These are phyloP conservation scores for Fusarium irregulare DNA, from an alignment of 2,329 filamentous ascomycete species.

Conservation along the genomic window DNA sequence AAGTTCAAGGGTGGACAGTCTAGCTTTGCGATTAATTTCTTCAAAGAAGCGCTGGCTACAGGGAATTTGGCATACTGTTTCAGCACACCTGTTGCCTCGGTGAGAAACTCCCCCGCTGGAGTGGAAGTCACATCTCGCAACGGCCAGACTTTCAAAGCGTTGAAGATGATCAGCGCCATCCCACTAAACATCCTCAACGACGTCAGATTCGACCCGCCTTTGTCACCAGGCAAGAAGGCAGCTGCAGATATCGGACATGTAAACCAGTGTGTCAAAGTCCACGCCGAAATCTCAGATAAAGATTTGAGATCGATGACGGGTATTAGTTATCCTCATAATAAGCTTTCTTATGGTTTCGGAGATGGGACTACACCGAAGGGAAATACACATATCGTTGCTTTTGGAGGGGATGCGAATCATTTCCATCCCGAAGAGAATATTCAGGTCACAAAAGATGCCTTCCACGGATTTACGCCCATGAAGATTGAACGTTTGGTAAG, in stretches of 20 bases:
- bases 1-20: slow-evolving; percentile 59
- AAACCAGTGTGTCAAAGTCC: slow-evolving; percentile 60
- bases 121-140: slow-evolving; percentile 51
- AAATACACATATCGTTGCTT: slow-evolving; percentile 61
- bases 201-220: slow-evolving; percentile 55
- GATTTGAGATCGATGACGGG: slow-evolving; percentile 58
- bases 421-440: slow-evolving; percentile 58
- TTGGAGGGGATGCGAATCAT: slow-evolving; percentile 57
- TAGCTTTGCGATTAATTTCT: slow-evolving; percentile 58
- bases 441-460: slow-evolving; percentile 46
- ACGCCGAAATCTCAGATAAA: slow-evolving; percentile 56
- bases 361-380: slow-evolving; percentile 58
- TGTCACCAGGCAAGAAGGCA: slow-evolving; percentile 50
- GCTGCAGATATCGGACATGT: slow-evolving; percentile 56
- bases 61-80: slow-evolving; percentile 57
- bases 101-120: slow-evolving; percentile 45
- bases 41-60: slow-evolving; percentile 55
- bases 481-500: slow-evolving; percentile 46
- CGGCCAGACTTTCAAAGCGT: slow-evolving; percentile 46
- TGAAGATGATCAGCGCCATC: slow-evolving; percentile 55
- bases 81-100: slow-evolving; percentile 50
- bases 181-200: slow-evolving; percentile 58
- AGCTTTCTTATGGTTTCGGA: slow-evolving; percentile 56
- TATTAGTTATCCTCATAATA: slow-evolving; percentile 57
- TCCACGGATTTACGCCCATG: slow-evolving; percentile 51